Base-by-base conservation (phyloP, 371 early-diverging fungal species). In the Mortierella sp. region DNA sequence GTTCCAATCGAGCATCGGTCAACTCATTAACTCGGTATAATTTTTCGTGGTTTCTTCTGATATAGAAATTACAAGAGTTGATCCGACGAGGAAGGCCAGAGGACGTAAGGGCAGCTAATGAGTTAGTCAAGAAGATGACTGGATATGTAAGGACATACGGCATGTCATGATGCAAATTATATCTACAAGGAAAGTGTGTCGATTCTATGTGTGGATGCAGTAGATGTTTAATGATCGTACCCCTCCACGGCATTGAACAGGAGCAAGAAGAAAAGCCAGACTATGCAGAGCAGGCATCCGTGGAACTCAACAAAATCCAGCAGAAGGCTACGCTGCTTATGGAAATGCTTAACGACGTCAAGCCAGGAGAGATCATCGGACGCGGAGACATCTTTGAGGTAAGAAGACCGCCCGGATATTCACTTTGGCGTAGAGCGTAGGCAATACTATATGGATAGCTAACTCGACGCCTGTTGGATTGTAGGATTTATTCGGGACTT, bases 41-140 rank as follows among this genome's bases (percentile, higher is more conserved):
- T n/a, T n/a, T n/a, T n/a, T n/a, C n/a, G n/a, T n/a, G n/a, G n/a
- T n/a, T n/a, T n/a, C n/a, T n/a, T n/a, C n/a, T n/a, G n/a, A 4
- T 43, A 12, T 63, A 70, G 90, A 98, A 97, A 91, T 76, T 99
- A 56, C 97, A 99, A 82, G 99, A 98, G 66, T 86, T 97, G 42
- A 89, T 99, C 51, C 87, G 99, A 21, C 82, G 95, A 34, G 98
- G 97, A 6, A 92, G 93, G 47, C 96, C 98, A 3, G 90, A 93
- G 43, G 98, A 97, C 66, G 81, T 98, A 41, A 92, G 87, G n/a
- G 94, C 96, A 67, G 99, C 99, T 0, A 97, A 99, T 66, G 92
- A 91, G 48, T 76, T 99, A 37, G 97, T 99, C 93, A 98, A 98
- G 79, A 82, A 93, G 37, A 93, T 99, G 85, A 89, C 98, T 12